Evolutionary conservation across 2,329 filamentous ascomycete species (phyloP).

Genomic region (Microsporum canis): DNA sequence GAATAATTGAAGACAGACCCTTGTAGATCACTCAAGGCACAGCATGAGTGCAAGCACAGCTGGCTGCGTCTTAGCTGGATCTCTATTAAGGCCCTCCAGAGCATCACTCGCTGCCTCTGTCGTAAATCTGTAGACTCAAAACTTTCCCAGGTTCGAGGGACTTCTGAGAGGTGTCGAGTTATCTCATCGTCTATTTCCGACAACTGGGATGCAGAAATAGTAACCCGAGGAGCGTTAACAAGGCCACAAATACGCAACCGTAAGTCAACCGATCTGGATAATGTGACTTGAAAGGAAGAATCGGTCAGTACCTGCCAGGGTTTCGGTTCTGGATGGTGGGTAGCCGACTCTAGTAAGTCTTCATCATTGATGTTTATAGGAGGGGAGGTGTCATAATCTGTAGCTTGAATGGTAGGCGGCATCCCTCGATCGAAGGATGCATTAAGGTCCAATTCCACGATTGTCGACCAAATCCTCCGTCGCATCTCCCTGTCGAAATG

Average conservation of each 20-base stretch:
- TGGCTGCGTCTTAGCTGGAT: conserved; percentile 27
- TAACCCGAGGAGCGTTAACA: conserved; percentile 17
- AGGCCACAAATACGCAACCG: conserved; percentile 17
- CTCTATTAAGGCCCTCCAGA: conserved; percentile 27
- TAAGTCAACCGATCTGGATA: conserved; percentile 20
- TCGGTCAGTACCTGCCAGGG: conserved; percentile 28
- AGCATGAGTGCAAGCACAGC: conserved; percentile 31
- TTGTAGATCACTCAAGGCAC: conserved; percentile 24
- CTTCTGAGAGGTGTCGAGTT: conserved; percentile 23
- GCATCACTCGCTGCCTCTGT: conserved; percentile 23
- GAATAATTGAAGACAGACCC: conserved; percentile 25
- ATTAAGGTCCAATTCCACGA: conserved; percentile 47
- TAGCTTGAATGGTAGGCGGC: conserved; percentile 35
- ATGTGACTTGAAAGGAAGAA: conserved; percentile 25
- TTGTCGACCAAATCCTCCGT: conserved; percentile 46
- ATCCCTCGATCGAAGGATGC: conserved; percentile 46
- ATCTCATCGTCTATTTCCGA: conserved; percentile 31
- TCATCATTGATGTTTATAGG: conserved; percentile 43
- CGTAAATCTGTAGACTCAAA: conserved; percentile 16
- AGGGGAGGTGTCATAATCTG: conserved; percentile 39
- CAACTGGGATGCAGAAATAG: conserved; percentile 28
- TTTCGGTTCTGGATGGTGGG: conserved; percentile 22
- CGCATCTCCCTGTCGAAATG: conserved; percentile 38
- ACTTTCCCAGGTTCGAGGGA: conserved; percentile 23
- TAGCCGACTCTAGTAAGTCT: conserved; percentile 31